Evolutionary conservation across 768 basidiomycete species (phyloP), one percentile per base, ranked within the genome.

Genomic region (Mycena belliarum): DNA sequence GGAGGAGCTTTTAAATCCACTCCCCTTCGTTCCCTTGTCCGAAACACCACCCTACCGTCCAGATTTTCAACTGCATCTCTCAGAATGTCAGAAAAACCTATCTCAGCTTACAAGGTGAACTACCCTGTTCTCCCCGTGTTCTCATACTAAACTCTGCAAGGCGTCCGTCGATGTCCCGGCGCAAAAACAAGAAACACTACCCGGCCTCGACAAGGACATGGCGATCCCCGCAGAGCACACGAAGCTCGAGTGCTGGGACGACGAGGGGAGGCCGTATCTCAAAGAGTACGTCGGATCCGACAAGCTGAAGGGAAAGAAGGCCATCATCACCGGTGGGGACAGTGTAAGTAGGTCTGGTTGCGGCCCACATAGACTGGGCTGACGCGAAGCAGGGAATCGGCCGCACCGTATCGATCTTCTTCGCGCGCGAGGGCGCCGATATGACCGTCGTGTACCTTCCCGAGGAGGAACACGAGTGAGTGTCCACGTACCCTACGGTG

Each of bases 371-470:
- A n/a, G n/a, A n/a, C n/a, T n/a, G n/a, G n/a, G n/a, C 40, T 49
- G 12, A 57, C 41, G 7, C 38, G 12, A 28, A 15, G 6, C 21
- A 58, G 44, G 57, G 82, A 20, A 84, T 84, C 47, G 82, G 82
- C n/a, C 74, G 79, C 2, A 69, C 79, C 4, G 76, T 77, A 3
- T 79, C 82, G 4, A 75, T 79, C 42, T 71, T 79, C 62, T 84
- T 81, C 66, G 79, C 81, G 2, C 75, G 78, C 16, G 80, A 85
- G 63, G 83, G 82, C n/a, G 70, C 77, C 6, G 81, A 79, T 46
- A 76, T 84, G 53, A 81, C 82, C 6, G 76, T 82, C 50, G 73
- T 80, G 9, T 79, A 84, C 68, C 76, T 87, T 1, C 78, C 81
- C 1, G 73, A 82, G 59, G 87, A 87, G 66, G 72, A 79, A 57